Evolutionary conservation across 2,329 filamentous ascomycete genomes (phyloP), one percentile per base, ranked within the genome.

Genomic region (Arthrobotrys pseudoclavata): DNA sequence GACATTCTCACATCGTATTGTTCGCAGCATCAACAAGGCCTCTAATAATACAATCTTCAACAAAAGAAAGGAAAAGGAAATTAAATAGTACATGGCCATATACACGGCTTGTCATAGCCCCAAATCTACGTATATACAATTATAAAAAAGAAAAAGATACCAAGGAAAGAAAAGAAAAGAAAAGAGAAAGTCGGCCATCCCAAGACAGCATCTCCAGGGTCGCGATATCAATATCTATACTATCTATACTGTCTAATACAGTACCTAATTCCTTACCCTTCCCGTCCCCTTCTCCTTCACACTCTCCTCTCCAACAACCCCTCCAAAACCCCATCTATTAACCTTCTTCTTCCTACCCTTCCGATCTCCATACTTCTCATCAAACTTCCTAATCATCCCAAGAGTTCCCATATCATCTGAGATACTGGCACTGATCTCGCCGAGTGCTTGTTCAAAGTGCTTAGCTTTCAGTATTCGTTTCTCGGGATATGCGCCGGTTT

Each of bases 321-420:
- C 61, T 83, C 85, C 88, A 81, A 91, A 91, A 0, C 90, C 90
- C 84, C 91, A 88, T 76, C 85, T 85, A 69, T 83, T 84, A 81
- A 85, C 89, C 83, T 88, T 90, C 82, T 88, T 89, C 82, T 89
- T 88, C 80, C 88, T 88, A 0, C 88, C 89, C 82, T 89, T 91
- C 40, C 91, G 88, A 82, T 97, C 94, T 26, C 96, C 95, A 83
- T 94, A 99, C 83, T 95, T 92, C 84, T 97, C 93, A 83, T 99
- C 96, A 82, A 98, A 99, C 84, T 96, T 96, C 81, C 93, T 89
- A 81, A 99, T 97, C 12, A 92, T 92, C 80, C 89, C 89, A 79
- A 99, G 86, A 34, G 90, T 93, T 60, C 89, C 87, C 95, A 97
- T 98, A 82, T 99, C 94, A 84, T 97, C 95, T 81, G 90, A 94